Evolutionary conservation across 495 filamentous ascomycete genomes (phyloP), one percentile per base, ranked within the genome.

Genomic region (Glutinoglossum americanum): DNA sequence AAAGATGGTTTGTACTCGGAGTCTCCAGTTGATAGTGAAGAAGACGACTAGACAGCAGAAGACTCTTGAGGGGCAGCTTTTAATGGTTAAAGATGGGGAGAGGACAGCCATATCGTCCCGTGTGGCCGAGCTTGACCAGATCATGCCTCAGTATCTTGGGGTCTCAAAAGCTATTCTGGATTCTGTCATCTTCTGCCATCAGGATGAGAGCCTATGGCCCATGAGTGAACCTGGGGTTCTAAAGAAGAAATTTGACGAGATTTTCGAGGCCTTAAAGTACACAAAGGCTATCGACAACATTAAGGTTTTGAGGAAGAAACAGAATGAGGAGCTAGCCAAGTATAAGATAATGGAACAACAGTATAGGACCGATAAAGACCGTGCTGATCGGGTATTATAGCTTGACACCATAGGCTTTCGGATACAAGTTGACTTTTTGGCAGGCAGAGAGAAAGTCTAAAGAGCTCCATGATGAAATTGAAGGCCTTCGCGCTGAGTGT

Each of bases 191-290:
- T 98, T 98, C 70, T 98, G 92, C 66, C 92, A 98, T 67, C 92
- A 98, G 63, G 92, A 98, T 61, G 92, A 98, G 59, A 95, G 90
- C 57, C 67, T 97, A 49, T 98, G 92, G 92, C 92, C 92, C 13
- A 88, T 98, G 84, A 94, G 89, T 63, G 87, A 93, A 64, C 87
- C 90, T 0, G 67, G 73, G 0, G 76, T 76, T 3, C 72, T 98
- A 26, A 98, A 98, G 70, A 90, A 92, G 70, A 80, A 78, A 39
- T 98, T 98, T 57, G 92, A 98, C 64, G 89, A 95, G 63, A 97
- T 98, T 25, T 98, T 98, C 63, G 93, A 97, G 68, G 92, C 92
- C 7, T 71, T 84, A 70, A 94, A 93, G 65, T 98, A 96, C 71
- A 94, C 89, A 47, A 96, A 95, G 64, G 92, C 88, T 4, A 94